A percentile compares a stretch with the other conserved stretches of the same genome.
Conservation (phyloP, 805 yeast species). For the Suhomyces pyralidae region DNA sequence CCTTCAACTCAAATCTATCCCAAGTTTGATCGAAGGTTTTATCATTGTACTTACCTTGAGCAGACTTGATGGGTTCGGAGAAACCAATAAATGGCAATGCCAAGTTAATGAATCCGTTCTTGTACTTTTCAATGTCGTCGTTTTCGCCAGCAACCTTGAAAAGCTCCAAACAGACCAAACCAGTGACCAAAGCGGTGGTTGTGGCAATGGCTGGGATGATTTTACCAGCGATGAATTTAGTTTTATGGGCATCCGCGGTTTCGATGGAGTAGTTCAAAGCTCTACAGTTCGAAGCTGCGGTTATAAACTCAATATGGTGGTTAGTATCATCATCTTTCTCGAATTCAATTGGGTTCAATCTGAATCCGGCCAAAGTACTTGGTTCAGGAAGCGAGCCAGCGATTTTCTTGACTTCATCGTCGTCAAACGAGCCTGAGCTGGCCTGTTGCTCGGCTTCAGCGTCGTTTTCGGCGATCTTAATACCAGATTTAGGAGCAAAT, state of each 20-base stretch:
- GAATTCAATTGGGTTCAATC: slow-evolving; percentile 86
- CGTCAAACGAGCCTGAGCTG: slow-evolving; percentile 44
- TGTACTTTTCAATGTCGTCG: slow-evolving; percentile 75
- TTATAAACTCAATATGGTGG: slow-evolving; percentile 93
- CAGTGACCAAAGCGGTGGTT: slow-evolving; percentile 96
- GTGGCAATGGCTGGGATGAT: slow-evolving; percentile 99
- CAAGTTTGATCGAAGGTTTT: slow-evolving; percentile 85
- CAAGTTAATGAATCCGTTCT: slow-evolving; percentile 88
- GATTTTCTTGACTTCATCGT: slow-evolving; percentile 61
- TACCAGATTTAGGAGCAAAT: slow-evolving; percentile 70
- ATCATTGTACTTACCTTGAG: slow-evolving; percentile 74
- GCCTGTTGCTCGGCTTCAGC: slow-evolving; percentile 73
- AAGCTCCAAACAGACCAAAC: slow-evolving; percentile 86
- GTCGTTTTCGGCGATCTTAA: slow-evolving; percentile 81
- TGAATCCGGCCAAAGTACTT: slow-evolving; percentile 81
- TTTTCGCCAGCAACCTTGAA: slow-evolving; percentile 83
- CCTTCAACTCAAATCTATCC: slow-evolving; percentile 86
- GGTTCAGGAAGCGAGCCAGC: slow-evolving; percentile 86
- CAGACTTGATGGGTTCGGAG: slow-evolving; percentile 90
- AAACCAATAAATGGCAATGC: slow-evolving; percentile 96
- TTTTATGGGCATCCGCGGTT: slow-evolving; percentile 81
- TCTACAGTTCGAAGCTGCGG: slow-evolving; percentile 94
- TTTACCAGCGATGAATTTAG: slow-evolving; percentile 97
- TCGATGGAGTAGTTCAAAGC: slow-evolving; percentile 89
- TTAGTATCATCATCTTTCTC: slow-evolving; percentile 98